Base-by-base conservation (phyloP, 169 alveolate genomes). In the Plasmodium knowlesi region DNA sequence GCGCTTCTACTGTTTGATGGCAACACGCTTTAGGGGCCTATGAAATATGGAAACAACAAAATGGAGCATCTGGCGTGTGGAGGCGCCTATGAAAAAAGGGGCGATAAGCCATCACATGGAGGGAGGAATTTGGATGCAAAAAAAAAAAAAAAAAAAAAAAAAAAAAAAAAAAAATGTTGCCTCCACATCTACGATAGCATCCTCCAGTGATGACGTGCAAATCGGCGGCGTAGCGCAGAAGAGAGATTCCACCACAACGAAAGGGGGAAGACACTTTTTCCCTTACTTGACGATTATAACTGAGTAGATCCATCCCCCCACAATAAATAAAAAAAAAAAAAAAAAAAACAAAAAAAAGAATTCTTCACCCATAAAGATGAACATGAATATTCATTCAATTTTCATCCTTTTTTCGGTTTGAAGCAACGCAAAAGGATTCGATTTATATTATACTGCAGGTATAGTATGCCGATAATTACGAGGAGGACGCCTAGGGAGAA, bases 361-460 rank as follows among this genome's bases (percentile, higher is more conserved):
- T 1, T 39, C 6, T 39, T 39, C 46, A 4, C 46, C 9, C 46
- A 39, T 5, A 1, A 46, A 46, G 2, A 46, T 46, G 0, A 46
- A 46, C 0, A 46, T 5, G 37, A 28, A 22, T 0, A 6, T 6
- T n/a, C 5, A 34, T 25, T 12, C 16, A 19, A 67, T 5, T 39
- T 30, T 74, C 43, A 74, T 19, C 54, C 54, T 8, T 74, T 74
- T 74, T 74, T 74, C 57, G 54, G 25, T 43, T 67, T 79, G 16
- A 88, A 28, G 71, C 30, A 61, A 39, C 71, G 80, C 46, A 57
- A 0, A 9, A 79, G 19, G 37, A 79, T n/a, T 10, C 82, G 39
- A 34, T 88, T 88, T 72, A 79, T 88, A 32, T 88, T 88, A n/a
- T 88, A 88, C 32, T 86, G 93, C 70, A 86, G 67, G 43, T 86